phyloP scores from a whole-genome alignment of 2,329 filamentous ascomycete genomes.

The Beauveria scarabaeidicola region DNA sequence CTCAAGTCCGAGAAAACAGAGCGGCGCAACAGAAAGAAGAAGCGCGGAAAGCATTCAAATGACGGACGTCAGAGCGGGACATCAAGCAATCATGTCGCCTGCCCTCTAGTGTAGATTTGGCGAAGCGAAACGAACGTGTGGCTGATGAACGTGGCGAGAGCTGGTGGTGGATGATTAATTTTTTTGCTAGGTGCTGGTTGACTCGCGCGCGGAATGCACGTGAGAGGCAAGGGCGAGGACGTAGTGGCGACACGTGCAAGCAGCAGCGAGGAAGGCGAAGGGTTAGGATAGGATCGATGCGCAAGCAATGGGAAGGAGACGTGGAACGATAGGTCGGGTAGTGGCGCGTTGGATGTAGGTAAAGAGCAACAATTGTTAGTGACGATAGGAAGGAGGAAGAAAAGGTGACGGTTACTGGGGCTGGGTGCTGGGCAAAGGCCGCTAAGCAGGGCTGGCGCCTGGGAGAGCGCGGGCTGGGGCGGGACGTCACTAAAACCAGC shows the following conservation, averaged over 20 bases:
- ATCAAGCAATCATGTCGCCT: conserved; percentile 9
- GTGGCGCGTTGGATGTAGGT: conserved; percentile 6
- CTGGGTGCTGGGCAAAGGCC: conserved; percentile 1
- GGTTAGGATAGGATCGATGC: not conserved
- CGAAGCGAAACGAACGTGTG: conserved; percentile 29
- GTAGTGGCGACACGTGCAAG: not conserved
- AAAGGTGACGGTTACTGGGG: conserved; percentile 9
- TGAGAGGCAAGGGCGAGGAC: not conserved
- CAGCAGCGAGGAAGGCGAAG: not conserved
- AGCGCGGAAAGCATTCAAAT: conserved; percentile 1
- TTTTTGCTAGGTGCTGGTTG: conserved; percentile 13
- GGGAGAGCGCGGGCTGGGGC: not conserved
- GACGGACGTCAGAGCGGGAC: conserved; percentile 1
- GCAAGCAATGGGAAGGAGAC: not conserved
- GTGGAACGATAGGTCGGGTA: not conserved
- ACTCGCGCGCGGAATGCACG: conserved; percentile 8
- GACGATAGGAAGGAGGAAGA: conserved; percentile 7
- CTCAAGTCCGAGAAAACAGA: not conserved
- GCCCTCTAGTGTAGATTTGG: conserved; percentile 4
- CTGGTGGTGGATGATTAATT: conserved; percentile 19
- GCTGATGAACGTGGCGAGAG: conserved; percentile 38
- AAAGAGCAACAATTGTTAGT: conserved; percentile 8
- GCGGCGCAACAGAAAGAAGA: not conserved
- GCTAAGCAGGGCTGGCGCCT: conserved; percentile 7
- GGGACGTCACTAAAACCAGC: conserved; percentile 1